Evolutionary conservation across 208 protist species (phyloP).

Genomic region (Hexamita inflata): DNA sequence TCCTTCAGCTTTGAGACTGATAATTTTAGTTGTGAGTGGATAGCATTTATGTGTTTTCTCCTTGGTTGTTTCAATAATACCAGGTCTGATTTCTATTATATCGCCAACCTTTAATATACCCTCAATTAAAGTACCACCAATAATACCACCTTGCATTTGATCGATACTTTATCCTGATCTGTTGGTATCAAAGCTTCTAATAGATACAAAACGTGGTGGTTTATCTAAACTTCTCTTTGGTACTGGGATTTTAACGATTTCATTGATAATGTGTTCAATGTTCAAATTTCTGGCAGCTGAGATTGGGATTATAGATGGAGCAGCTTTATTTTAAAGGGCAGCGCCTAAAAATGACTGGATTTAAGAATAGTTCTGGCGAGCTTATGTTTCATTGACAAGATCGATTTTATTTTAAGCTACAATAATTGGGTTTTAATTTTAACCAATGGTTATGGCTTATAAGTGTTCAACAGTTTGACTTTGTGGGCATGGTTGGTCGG

Average conservation of each 20-base stretch:
- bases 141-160: constrained; percentile 83
- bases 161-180: constrained; percentile 85
- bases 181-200: constrained; percentile 99
- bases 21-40: constrained; percentile 75
- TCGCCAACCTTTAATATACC: constrained; percentile 84
- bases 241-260: constrained; percentile 88
- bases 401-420: constrained; percentile 99
- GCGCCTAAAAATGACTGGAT: too few relatives aligned
- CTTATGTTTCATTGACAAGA: constrained; percentile 77
- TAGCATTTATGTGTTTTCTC: constrained; percentile 64
- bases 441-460: constrained; percentile 97
- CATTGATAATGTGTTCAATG: constrained; percentile 89
- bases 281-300: constrained; percentile 90
- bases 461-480: constrained; percentile 82
- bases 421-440: constrained; percentile 76
- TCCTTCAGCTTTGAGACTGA: constrained; percentile 81
- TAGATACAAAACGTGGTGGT: constrained; percentile 81
- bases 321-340: background rate
- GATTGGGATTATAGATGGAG: constrained; percentile 69
- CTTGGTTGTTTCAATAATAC: constrained; percentile 61
- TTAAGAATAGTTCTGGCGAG: constrained; percentile 59
- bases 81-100: constrained; percentile 94
- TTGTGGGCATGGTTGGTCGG: constrained; percentile 92
- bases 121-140: constrained; percentile 86
- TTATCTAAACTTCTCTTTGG: constrained; percentile 77